A percentile compares a stretch with the other conserved stretches of the same genome.
Evolutionary conservation across 2,329 filamentous ascomycete genomes (phyloP).

Genomic region (Clathrospora elynae): DNA sequence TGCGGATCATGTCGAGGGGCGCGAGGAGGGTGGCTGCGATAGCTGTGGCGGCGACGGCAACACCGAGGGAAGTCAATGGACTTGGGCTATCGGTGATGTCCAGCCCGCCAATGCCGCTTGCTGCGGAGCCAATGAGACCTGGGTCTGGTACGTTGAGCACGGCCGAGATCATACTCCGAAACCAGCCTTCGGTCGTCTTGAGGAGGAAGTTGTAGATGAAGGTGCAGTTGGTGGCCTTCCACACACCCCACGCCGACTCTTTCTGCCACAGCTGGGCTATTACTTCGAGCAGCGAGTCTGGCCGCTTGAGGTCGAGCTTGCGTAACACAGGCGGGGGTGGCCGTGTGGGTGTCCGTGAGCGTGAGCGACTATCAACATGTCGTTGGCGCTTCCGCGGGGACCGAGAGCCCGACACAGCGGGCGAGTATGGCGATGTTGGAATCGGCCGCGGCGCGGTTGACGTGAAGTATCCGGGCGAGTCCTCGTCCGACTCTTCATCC

Average conservation of each 20-base stretch:
- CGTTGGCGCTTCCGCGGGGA: slow-evolving; percentile 44
- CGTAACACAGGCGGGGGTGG: slow-evolving; percentile 56
- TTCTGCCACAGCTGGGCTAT: slow-evolving; percentile 87
- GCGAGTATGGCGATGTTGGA: slow-evolving; percentile 30
- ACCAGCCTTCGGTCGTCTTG: slow-evolving; percentile 89
- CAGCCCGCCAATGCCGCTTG: slow-evolving; percentile 64
- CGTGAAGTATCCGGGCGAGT: slow-evolving; percentile 77
- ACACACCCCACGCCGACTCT: slow-evolving; percentile 88
- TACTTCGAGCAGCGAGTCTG: slow-evolving; percentile 84
- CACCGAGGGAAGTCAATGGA: slow-evolving; percentile 78
- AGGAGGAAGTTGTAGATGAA: slow-evolving; percentile 89
- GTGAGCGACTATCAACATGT: slow-evolving; percentile 48
- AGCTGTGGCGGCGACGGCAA: slow-evolving; percentile 69
- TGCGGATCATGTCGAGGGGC: slow-evolving; percentile 88
- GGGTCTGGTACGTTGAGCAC: slow-evolving; percentile 88
- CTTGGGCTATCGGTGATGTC: slow-evolving; percentile 83
- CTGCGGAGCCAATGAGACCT: slow-evolving; percentile 58
- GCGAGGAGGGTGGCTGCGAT: slow-evolving; percentile 79
- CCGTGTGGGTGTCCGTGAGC: slow-evolving; percentile 47
- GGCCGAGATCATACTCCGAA: slow-evolving; percentile 85
- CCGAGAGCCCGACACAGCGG: slow-evolving; percentile 45
- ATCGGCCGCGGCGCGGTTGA: slow-evolving; percentile 61
- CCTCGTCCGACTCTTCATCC: slow-evolving; percentile 77
- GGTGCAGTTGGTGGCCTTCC: slow-evolving; percentile 90
- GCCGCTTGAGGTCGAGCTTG: slow-evolving; percentile 71